Percentiles rank a stretch among this genome's conserved stretches.
phyloP scores from a whole-genome alignment of 202 grass and related monocot species.

The Elaeis oleifera region DNA sequence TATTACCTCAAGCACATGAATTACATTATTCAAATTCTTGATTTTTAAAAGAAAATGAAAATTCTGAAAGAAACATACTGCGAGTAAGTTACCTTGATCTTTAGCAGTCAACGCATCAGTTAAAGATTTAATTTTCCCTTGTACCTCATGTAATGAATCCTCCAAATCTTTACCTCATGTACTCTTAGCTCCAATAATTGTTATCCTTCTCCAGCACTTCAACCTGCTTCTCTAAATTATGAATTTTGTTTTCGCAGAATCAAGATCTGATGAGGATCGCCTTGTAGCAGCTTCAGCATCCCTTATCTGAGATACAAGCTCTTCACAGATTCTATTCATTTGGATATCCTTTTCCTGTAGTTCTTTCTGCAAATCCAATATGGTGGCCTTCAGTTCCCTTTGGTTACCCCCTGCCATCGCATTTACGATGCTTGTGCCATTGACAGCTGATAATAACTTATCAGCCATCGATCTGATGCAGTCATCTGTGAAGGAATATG shows the following conservation, averaged over 20 bases:
- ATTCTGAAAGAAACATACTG: not conserved
- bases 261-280: conserved; percentile 40
- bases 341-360: conserved; percentile 72
- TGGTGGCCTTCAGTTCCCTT: conserved; percentile 64
- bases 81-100: conserved; percentile 5
- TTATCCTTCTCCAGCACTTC: conserved; percentile 19
- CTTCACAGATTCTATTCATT: conserved; percentile 60
- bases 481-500: conserved; percentile 29
- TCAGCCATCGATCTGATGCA: conserved; percentile 50
- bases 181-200: conserved; percentile 4
- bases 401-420: conserved; percentile 39
- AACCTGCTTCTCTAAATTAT: conserved; percentile 62
- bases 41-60: not conserved
- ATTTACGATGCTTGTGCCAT: conserved; percentile 25
- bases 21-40: no score
- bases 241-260: conserved; percentile 37
- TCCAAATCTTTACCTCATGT: conserved; percentile 4
- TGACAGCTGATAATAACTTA: conserved; percentile 41
- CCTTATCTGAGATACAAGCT: conserved; percentile 82
- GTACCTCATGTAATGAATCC: conserved; percentile 1
- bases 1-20: no score
- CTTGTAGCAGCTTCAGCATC: conserved; percentile 45
- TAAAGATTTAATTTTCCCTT: conserved; percentile 3
- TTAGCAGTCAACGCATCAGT: conserved; percentile 6
- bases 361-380: conserved; percentile 75